These are phyloP conservation scores for Ramalina intermedia DNA, from an alignment of 495 filamentous ascomycete species.

Conservation along the genomic window DNA sequence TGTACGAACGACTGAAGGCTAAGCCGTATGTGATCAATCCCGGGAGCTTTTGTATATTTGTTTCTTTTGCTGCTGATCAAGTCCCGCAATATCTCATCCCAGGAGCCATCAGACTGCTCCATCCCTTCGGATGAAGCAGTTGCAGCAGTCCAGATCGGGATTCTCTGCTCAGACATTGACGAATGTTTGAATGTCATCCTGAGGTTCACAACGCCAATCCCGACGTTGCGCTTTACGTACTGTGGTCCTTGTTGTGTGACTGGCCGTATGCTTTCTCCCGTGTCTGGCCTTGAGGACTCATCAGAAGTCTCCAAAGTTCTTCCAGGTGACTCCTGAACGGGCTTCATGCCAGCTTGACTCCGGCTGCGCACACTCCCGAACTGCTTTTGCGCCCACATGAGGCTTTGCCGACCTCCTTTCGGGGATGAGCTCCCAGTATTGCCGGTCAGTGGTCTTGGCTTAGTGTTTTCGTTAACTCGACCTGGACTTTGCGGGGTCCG, in stretches of 20 bases:
- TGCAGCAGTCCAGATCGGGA: conserved; percentile 65
- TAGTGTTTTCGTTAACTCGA: conserved; percentile 25
- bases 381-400: conserved; percentile 52
- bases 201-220: conserved; percentile 68
- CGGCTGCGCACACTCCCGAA: conserved; percentile 16
- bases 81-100: conserved; percentile 61
- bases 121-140: conserved; percentile 37
- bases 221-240: conserved; percentile 51
- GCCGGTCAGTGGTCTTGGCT: conserved; percentile 16
- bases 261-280: conserved; percentile 10
- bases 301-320: neutral
- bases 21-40: conserved; percentile 59
- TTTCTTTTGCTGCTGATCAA: conserved; percentile 58
- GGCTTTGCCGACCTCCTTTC: conserved; percentile 55
- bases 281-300: conserved; percentile 6
- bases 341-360: conserved; percentile 20
- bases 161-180: conserved; percentile 53
- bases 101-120: conserved; percentile 41
- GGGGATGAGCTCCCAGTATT: conserved; percentile 26
- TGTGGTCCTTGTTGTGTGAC: conserved; percentile 13
- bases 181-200: conserved; percentile 62
- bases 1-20: conserved; percentile 60
- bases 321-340: neutral
- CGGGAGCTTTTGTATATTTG: conserved; percentile 54
- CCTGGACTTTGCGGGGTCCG: conserved; percentile 19